A percentile compares a stretch with the other conserved stretches of the same genome.
Evolutionary conservation across 257 asterid genomes (phyloP).

Genomic region (Solanum corneliomulleri): DNA sequence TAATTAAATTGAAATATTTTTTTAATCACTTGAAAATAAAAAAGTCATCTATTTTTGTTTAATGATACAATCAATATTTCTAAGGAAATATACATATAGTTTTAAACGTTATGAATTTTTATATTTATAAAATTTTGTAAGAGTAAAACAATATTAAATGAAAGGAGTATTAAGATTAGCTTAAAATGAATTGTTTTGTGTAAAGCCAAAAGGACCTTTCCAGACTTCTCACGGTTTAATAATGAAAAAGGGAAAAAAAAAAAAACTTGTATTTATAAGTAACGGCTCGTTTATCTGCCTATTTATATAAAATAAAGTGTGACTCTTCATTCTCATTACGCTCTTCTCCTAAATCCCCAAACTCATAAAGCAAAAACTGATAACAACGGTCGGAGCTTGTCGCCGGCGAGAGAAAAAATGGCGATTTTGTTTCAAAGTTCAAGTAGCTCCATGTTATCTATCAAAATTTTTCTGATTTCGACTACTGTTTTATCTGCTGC

Average conservation of each 20-base stretch:
- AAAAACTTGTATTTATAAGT: not conserved
- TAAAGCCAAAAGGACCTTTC: not conserved
- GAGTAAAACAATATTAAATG: too few species aligned
- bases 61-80: too few species aligned
- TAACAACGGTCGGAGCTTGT: not conserved
- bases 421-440: slow-evolving; percentile 11
- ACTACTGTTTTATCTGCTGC: slow-evolving; percentile 53
- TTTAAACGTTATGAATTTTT: too few species aligned
- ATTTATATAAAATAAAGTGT: not conserved
- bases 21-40: too few species aligned
- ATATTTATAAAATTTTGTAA: too few species aligned
- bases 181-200: not conserved
- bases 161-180: not conserved
- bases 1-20: not conserved
- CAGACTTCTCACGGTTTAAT: not conserved
- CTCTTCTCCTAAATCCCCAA: not conserved
- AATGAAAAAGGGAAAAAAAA: too few species aligned
- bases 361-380: not conserved
- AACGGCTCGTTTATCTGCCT: not conserved
- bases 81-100: too few species aligned
- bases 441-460: slow-evolving; percentile 3
- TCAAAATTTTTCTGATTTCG: slow-evolving; percentile 37
- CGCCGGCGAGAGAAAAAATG: slow-evolving; percentile 1
- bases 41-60: too few species aligned
- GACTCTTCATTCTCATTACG: not conserved